Conservation (phyloP, 495 filamentous ascomycete species). For the Podospora tetraspora region DNA sequence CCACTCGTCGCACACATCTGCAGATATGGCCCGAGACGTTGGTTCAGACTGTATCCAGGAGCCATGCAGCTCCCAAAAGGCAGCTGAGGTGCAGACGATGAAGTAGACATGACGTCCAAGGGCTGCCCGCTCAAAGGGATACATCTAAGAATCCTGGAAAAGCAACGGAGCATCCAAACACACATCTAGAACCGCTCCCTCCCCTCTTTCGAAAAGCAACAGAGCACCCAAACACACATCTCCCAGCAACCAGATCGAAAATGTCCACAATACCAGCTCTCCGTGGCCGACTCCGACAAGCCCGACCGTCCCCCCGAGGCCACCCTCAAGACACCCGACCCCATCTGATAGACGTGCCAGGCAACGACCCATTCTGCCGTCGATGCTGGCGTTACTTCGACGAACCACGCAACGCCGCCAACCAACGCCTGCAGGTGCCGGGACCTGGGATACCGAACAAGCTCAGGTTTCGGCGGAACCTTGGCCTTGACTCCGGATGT, state of each 20-base stretch:
- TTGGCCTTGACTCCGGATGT: not conserved
- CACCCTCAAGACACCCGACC: no score
- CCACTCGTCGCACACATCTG: not conserved
- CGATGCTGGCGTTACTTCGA: not conserved
- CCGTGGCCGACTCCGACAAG: no score
- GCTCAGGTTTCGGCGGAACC: no score
- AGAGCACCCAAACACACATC: not conserved
- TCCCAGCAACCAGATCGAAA: not conserved
- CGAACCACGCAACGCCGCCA: no score
- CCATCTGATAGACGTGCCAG: no score
- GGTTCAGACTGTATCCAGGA: no score
- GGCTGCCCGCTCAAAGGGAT: not conserved
- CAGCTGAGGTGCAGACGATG: not conserved
- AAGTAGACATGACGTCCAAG: not conserved
- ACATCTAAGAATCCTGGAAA: not conserved
- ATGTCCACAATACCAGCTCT: no score
- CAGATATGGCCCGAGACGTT: not conserved
- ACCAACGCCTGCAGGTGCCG: no score
- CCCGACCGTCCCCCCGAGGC: no score
- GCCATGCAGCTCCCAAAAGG: no score
- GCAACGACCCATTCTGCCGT: not conserved
- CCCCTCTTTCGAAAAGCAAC: not conserved
- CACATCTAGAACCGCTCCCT: not conserved
- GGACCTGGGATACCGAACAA: no score
- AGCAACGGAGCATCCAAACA: not conserved